Base-by-base conservation (phyloP, 1,284 basidiomycete species). In the Ustilago sp. region DNA sequence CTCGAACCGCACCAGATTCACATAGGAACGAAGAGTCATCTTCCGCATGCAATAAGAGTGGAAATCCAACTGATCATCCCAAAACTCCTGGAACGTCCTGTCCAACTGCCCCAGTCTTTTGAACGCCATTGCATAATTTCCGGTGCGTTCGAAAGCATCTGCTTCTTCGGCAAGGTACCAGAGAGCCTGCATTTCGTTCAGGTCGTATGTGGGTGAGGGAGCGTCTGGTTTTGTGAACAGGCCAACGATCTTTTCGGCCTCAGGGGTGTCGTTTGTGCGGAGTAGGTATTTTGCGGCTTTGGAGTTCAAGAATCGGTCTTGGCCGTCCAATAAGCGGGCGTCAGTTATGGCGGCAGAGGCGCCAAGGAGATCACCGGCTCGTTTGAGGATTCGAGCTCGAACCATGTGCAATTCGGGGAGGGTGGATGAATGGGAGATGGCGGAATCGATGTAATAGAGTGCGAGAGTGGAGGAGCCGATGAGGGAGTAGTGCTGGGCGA, bases 1-100 rank as follows among this genome's bases (percentile, higher is more conserved):
- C 87, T 95, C 95, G 90, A 93, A 98, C 53, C 89, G 87, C 56
- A 97, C 87, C 83, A 96, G 88, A 62, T 91, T 89, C 59, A 93
- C 80, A 86, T 99, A 99, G 13, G 93, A 90, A 56, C 91, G 92
- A 43, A 99, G 87, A 3, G 93, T 97, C 85, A 92, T 93, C 82
- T 94, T 94, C 53, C 97, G 91, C 82, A 98, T 84, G 80, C 94
- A 93, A 87, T 99, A 99, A 8, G 92, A 91, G 86, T 99, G 97
- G 89, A 99, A 99, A 87, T 99, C 97, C 82, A 94, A 96, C 87
- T 99, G 95, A 85, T 99, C 97, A 79, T 98, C 94, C 82, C 95
- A 93, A 76, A 94, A 90, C 64, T 93, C 93, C 63, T 92, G 90
- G 86, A 97, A 98, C 15, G 92, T 89, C 91, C 94, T 92, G 68